phyloP scores from a whole-genome alignment of 305 asterid genomes.

The Solanum hybrid region DNA sequence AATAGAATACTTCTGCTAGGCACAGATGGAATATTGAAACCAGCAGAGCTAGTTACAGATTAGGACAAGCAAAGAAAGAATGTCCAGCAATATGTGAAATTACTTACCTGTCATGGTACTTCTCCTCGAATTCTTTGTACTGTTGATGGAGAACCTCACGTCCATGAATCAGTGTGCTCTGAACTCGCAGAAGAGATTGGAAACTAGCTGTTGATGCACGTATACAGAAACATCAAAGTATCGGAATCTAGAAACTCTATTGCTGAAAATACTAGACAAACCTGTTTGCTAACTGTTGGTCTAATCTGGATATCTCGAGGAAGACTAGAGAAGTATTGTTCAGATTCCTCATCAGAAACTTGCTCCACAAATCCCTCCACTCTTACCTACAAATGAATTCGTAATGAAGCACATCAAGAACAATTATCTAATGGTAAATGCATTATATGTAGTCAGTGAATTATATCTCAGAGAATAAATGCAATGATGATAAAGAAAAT shows the following conservation, averaged over 20 bases:
- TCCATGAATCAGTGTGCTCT: conserved; percentile 74
- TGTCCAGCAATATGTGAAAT: not conserved
- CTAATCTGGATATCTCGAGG: conserved; percentile 93
- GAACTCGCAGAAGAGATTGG: conserved; percentile 17
- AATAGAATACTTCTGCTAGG: not conserved
- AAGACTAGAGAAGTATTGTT: conserved; percentile 79
- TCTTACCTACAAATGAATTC: conserved; percentile 50
- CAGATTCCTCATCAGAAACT: conserved; percentile 81
- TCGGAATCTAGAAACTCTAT: not conserved
- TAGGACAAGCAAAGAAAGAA: not conserved
- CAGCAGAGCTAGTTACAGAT: not conserved
- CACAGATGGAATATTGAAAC: conserved; percentile 1
- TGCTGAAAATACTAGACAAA: conserved; percentile 10
- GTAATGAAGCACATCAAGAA: not conserved
- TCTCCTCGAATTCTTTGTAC: conserved; percentile 59
- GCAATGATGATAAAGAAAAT: not conserved
- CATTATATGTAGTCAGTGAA: not conserved
- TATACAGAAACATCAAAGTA: conserved; percentile 1
- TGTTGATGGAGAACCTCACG: conserved; percentile 58
- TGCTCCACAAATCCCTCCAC: conserved; percentile 80
- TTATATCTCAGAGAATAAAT: not conserved
- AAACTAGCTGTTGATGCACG: not conserved
- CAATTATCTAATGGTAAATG: not conserved
- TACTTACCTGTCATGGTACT: conserved; percentile 68
- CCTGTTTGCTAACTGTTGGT: conserved; percentile 92